Evolutionary conservation across 805 yeast species (phyloP).

Genomic region (Starmerella powellii): DNA sequence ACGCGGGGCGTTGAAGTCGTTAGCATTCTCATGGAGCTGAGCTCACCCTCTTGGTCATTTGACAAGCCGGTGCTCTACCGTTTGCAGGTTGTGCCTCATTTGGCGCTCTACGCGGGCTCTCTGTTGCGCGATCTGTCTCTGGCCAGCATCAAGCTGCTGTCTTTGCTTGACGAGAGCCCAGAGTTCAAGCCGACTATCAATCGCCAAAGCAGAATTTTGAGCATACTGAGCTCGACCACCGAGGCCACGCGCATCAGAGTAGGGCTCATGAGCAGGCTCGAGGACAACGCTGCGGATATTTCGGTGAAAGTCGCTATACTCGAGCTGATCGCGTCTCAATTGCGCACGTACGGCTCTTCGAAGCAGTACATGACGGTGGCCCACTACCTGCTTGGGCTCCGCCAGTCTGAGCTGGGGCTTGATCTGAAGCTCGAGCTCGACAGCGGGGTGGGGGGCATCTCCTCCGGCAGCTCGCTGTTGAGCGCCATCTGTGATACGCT

Average conservation of each 20-base stretch:
- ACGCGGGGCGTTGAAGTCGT: conserved; percentile 36
- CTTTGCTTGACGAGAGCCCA: conserved; percentile 38
- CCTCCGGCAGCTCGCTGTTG: conserved; percentile 45
- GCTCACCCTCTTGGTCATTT: conserved; percentile 25
- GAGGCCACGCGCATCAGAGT: conserved; percentile 65
- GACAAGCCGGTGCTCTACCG: conserved; percentile 57
- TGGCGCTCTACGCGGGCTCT: conserved; percentile 64
- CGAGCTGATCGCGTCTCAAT: conserved; percentile 42
- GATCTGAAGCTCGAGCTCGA: conserved; percentile 37
- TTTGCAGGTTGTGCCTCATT: conserved; percentile 57
- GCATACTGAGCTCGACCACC: conserved; percentile 61
- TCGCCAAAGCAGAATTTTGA: conserved; percentile 50
- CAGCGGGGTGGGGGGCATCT: conserved; percentile 39
- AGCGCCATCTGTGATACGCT: conserved; percentile 42
- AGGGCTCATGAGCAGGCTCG: conserved; percentile 59
- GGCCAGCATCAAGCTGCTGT: conserved; percentile 42
- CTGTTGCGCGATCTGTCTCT: conserved; percentile 39
- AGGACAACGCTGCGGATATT: conserved; percentile 15
- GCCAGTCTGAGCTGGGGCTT: conserved; percentile 34
- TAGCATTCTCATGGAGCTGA: conserved; percentile 22
- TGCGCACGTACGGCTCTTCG: conserved; percentile 30
- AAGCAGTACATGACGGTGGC: conserved; percentile 39
- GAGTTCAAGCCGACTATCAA: conserved; percentile 33
- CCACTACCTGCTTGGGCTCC: conserved; percentile 72
- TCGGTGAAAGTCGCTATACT: conserved; percentile 45